Evolutionary conservation across 225 moss, liverwort and hornwort genomes (phyloP), one percentile per base, ranked within the genome.

Genomic region (Neckera pumila): DNA sequence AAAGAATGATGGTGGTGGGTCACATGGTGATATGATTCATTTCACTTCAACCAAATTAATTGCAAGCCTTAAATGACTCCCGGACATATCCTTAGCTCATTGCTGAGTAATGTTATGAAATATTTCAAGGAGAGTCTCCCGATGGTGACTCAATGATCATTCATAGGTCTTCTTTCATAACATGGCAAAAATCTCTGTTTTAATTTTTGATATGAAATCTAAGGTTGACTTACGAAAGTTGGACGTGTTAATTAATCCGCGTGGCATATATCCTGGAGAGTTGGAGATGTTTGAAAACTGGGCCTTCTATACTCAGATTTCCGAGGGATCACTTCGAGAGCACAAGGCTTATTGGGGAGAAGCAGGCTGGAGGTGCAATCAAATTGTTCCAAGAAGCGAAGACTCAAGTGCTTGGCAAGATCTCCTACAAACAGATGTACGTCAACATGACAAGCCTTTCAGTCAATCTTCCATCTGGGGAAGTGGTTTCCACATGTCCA

Each of bases 251-350:
- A 53, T 34, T 53, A 34, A 53, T 53, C 34, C 33, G 22, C 51
- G 33, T 19, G 17, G 47, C 47, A 30, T 31, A 31, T 11, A 31
- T 47, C 18, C 18, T 74, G 76, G 34, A 21, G 51, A 34, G 34
- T 51, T 9, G 53, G 34, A 19, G 47, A 38, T 76, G 65, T n/a
- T 82, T 51, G 36, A 82, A 49, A 65, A n/a, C n/a, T 49, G 51
- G 65, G n/a, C 25, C 26, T 51, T 21, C 8, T 54, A 18, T 81
- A 66, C 51, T 38, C 90, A 93, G 95, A 66, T 95, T 94, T 82
- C 96, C 96, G 22, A 85, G 84, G 40, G 96, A 97, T 85, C 95
- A 98, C 80, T 96, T 98, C 91, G 94, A 92, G 69, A 98, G 93
- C 93, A 94, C 97, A 31, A 94, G 93, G 90, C 92, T 96, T 34